Base-by-base conservation (phyloP, 352 stramenopile species). In the Phytophthora quininea region DNA sequence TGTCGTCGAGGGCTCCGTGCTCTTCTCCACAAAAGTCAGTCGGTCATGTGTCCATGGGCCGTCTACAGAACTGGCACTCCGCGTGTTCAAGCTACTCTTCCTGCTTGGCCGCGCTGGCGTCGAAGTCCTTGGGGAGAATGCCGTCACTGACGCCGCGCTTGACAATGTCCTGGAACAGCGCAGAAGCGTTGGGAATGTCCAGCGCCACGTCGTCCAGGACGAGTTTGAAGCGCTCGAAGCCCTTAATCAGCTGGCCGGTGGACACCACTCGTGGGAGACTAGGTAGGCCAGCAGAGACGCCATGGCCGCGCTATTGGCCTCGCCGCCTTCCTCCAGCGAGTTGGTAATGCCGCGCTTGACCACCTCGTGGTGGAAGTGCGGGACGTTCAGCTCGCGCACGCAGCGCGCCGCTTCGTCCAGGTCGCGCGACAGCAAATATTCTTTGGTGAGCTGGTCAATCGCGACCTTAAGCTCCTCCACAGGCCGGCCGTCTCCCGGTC, bases 331-430 rank as follows among this genome's bases (percentile, higher is more conserved):
- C 45, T 79, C 80, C 15, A 89, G 67, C 58, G 79, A 72, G 54
- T 88, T 88, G 29, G 70, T 86, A 61, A 88, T 83, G 49, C 71
- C 89, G 50, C 87, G 87, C 73, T 96, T 96, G 56, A 95, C 89
- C 7, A 99, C 90, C 71, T 99, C 97, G 73, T 99, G 97, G 75
- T 99, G 96, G 74, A 99, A 99, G 54, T 98, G 90, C 48, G 84
- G 76, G 10, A 97, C 91, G 66, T 98, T 97, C 5, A 99, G 80
- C 79, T 99, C 97, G 30, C 87, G 87, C 49, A 96, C 89, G 45
- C 89, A 96, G 12, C 86, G 84, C n/a, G 89, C 88, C 14, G 96
- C 96, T 74, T 99, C 97, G 40, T 98, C 94, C n/a, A 98, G 73
- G 67, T 99, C 94, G 40, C 92, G 80, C 24, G 91, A 98, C 32